Percentiles rank a stretch among this genome's conserved stretches.
Conservation (phyloP, 2,329 filamentous ascomycete genomes). For the Trichocomaceae sp. region DNA sequence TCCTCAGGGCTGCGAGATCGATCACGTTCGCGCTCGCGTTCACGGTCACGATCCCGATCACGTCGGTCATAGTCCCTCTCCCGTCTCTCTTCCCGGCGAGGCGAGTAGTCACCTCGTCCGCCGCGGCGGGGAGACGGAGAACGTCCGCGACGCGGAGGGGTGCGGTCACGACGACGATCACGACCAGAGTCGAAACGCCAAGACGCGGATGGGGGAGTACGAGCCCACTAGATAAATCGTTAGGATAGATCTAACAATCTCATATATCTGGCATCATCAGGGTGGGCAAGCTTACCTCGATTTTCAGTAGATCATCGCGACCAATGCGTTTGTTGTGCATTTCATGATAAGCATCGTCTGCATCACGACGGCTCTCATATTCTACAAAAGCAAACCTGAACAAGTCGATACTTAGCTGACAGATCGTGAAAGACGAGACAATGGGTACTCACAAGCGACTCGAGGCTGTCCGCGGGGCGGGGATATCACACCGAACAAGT, state of each 20-base stretch:
- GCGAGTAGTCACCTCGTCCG: slow-evolving; percentile 65
- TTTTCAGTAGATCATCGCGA: slow-evolving; percentile 91
- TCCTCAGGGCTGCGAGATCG: slow-evolving; percentile 32
- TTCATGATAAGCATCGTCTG: slow-evolving; percentile 97
- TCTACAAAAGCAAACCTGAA: slow-evolving; percentile 91
- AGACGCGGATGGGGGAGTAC: slow-evolving; percentile 92
- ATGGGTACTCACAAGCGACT: slow-evolving; percentile 77
- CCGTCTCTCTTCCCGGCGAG: slow-evolving; percentile 79
- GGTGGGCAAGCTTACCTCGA: slow-evolving; percentile 62
- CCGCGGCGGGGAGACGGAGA: slow-evolving; percentile 53
- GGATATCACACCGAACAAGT: slow-evolving; percentile 96
- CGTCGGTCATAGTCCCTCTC: slow-evolving; percentile 68
- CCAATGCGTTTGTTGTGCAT: slow-evolving; percentile 99
- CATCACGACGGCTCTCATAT: slow-evolving; percentile 96
- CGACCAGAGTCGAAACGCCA: slow-evolving; percentile 96
- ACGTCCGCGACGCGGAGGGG: slow-evolving; percentile 67
- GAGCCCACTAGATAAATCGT: slow-evolving; percentile 68
- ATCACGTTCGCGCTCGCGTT: slow-evolving; percentile 62
- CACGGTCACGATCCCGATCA: slow-evolving; percentile 51
- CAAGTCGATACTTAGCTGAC: not conserved
- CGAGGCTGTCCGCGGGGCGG: slow-evolving; percentile 84
- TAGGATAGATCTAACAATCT: not conserved
- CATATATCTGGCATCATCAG: not conserved
- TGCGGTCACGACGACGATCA: slow-evolving; percentile 61
- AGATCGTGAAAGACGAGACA: slow-evolving; percentile 19